Conservation (phyloP, 1,139 yeast species). For the Blastobotrys capitulatus region DNA sequence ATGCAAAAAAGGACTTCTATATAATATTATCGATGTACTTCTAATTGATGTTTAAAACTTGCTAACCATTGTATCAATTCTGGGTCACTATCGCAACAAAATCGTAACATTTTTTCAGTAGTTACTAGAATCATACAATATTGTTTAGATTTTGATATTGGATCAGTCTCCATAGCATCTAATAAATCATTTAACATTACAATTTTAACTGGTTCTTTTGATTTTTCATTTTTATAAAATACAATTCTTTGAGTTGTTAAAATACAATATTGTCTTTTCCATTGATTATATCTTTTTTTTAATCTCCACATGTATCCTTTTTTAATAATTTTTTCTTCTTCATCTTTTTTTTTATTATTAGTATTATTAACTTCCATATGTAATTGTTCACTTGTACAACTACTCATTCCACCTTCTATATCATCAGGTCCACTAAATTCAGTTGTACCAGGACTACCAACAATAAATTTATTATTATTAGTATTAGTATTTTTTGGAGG, state of each 20-base stretch:
- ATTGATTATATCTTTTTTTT: conserved; percentile 41
- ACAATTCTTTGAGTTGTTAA: conserved; percentile 40
- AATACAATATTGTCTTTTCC: conserved; percentile 43
- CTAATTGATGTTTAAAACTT: conserved; percentile 32
- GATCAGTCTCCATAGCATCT: conserved; percentile 52
- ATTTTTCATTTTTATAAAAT: conserved; percentile 38
- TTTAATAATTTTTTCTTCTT: conserved; percentile 38
- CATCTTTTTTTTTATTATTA: neutral
- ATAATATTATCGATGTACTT: too few species aligned
- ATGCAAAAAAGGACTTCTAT: too few species aligned
- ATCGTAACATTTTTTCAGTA: conserved; percentile 41
- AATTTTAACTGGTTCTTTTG: conserved; percentile 30
- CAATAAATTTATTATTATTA: neutral
- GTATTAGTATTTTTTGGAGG: conserved; percentile 1
- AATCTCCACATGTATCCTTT: conserved; percentile 41
- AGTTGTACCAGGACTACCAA: conserved; percentile 9
- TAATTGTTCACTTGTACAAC: conserved; percentile 3
- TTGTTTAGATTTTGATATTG: conserved; percentile 39
- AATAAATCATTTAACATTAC: conserved; percentile 39
- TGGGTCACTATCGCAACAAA: conserved; percentile 44
- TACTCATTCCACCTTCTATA: conserved; percentile 6
- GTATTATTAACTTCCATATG: neutral
- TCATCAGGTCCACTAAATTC: conserved; percentile 10
- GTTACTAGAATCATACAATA: conserved; percentile 49
- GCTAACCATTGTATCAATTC: conserved; percentile 50